Conservation (phyloP, 75 land plant genomes). For the Sequoiadendron giganteum region DNA sequence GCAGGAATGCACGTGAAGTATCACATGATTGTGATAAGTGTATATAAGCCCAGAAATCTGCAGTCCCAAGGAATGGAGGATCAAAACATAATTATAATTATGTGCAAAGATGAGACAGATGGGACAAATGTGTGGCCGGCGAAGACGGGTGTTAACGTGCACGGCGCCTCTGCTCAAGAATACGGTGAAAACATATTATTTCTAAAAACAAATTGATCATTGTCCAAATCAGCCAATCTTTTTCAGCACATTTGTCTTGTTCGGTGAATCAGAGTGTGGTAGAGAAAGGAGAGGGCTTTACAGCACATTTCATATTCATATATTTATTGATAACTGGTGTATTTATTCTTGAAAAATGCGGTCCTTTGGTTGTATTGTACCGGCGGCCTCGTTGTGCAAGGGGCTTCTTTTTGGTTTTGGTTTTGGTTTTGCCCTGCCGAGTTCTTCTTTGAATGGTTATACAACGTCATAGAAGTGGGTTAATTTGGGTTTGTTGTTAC, state of each 20-base stretch:
- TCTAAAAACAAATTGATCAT: not conserved
- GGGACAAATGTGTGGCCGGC: constrained; percentile 1
- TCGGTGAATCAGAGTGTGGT: not conserved
- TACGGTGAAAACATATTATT: not conserved
- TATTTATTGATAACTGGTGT: not conserved
- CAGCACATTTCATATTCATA: not conserved
- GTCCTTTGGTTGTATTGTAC: constrained; percentile 1
- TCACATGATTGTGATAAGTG: not conserved
- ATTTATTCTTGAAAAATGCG: not conserved
- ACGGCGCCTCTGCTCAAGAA: not conserved
- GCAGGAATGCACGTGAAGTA: constrained; percentile 4
- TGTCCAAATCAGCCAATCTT: not conserved
- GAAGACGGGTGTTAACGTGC: constrained; percentile 5
- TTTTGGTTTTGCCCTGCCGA: not conserved
- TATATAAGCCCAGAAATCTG: not conserved
- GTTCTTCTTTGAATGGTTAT: not conserved
- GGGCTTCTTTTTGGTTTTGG: not conserved
- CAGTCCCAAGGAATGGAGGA: not conserved
- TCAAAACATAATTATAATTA: not conserved
- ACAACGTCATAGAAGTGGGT: not conserved
- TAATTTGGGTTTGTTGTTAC: not conserved
- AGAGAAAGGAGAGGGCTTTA: not conserved
- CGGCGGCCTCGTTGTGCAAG: constrained; percentile 3
- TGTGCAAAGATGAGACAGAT: not conserved
- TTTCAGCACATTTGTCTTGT: not conserved